A percentile compares a stretch with the other conserved stretches of the same genome.
These are phyloP conservation scores for Neurospora sp. DNA, from an alignment of 495 filamentous ascomycete species.

Conservation along the genomic window DNA sequence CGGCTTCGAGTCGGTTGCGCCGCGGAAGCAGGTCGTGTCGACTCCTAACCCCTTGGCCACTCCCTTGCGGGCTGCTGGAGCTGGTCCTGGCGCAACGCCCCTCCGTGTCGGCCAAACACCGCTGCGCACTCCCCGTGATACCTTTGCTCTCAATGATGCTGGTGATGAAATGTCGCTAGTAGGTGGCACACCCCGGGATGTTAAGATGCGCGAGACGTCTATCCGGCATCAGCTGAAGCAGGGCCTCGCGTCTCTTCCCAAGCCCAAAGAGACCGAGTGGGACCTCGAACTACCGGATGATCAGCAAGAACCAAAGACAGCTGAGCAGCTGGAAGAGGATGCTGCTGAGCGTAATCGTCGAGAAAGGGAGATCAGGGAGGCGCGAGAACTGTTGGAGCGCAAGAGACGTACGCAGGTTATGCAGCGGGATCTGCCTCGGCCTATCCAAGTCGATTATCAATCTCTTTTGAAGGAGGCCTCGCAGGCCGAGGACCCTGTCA, in stretches of 20 bases:
- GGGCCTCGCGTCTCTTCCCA: conserved; percentile 74
- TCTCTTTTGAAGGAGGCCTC: conserved; percentile 51
- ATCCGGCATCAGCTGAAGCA: conserved; percentile 58
- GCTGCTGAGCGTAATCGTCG: conserved; percentile 71
- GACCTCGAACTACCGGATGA: conserved; percentile 90
- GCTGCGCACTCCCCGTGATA: conserved; percentile 83
- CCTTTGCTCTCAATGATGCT: conserved; percentile 69
- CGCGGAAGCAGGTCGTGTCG: conserved; percentile 66
- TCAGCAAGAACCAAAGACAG: conserved; percentile 46
- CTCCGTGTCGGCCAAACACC: conserved; percentile 71
- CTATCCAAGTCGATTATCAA: conserved; percentile 60
- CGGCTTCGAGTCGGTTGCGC: conserved; percentile 78
- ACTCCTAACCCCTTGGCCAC: conserved; percentile 96
- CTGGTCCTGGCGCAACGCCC: conserved; percentile 65
- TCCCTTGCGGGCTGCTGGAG: conserved; percentile 62
- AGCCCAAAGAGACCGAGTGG: conserved; percentile 83
- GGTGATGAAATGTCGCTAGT: conserved; percentile 56
- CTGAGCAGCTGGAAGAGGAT: conserved; percentile 62
- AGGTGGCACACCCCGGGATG: conserved; percentile 68
- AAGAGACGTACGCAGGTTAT: conserved; percentile 81
- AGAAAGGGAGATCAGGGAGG: conserved; percentile 56
- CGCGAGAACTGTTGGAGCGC: conserved; percentile 64
- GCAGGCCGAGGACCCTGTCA: conserved; percentile 23
- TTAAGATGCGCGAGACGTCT: conserved; percentile 62
- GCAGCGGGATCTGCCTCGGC: conserved; percentile 73